These are phyloP conservation scores for Acacia melanoxylon DNA, from an alignment of 306 rosid species.

Conservation along the genomic window DNA sequence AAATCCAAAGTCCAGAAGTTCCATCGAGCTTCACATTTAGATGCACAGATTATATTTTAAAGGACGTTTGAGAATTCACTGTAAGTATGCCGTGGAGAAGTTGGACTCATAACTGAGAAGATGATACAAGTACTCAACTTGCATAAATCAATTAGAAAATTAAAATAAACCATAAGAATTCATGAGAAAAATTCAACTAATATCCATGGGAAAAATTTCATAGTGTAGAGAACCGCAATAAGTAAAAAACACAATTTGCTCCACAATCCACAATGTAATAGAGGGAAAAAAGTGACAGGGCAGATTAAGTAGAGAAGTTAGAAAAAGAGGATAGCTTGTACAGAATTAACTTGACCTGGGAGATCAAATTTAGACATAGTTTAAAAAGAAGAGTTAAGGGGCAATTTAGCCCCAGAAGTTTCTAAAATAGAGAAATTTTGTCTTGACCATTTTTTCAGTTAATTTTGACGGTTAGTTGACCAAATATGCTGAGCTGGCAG, in stretches of 20 bases:
- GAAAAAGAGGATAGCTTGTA: neutral
- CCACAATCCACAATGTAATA: neutral
- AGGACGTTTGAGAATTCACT: neutral
- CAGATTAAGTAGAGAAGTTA: neutral
- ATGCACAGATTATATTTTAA: neutral
- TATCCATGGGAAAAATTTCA: neutral
- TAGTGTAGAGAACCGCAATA: neutral
- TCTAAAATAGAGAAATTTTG: too few relatives aligned
- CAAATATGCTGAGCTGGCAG: too few relatives aligned
- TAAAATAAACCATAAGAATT: neutral
- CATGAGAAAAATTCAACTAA: neutral
- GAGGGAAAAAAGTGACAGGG: neutral
- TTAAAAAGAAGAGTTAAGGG: neutral
- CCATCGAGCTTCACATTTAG: neutral
- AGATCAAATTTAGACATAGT: neutral
- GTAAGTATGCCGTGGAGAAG: neutral
- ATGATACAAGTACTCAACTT: neutral
- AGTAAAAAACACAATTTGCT: neutral
- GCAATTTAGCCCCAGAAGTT: too few relatives aligned
- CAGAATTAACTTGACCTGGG: neutral
- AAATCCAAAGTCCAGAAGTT: neutral
- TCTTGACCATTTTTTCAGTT: too few relatives aligned
- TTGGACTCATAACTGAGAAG: conserved; percentile 4
- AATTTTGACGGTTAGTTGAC: too few relatives aligned
- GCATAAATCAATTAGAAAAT: neutral